Percentiles rank a stretch among this genome's conserved stretches.
Evolutionary conservation across 345 rosid species (phyloP).

Genomic region (Salix purpurea): DNA sequence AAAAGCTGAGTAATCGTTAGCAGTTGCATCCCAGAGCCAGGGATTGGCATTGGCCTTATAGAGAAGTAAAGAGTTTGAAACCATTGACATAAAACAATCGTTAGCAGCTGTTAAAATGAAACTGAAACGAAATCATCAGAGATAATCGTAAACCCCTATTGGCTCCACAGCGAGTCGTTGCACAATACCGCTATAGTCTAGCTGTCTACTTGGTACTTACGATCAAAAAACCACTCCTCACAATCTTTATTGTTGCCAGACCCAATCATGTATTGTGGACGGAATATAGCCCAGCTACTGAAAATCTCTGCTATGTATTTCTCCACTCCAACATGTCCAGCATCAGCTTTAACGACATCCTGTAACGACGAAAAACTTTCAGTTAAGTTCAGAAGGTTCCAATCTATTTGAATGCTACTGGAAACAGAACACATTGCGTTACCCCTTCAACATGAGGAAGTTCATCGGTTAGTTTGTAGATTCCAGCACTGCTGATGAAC

Average conservation of each 20-base stretch:
- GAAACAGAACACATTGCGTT: not conserved
- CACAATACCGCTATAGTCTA: not conserved
- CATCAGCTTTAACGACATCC: conserved; percentile 81
- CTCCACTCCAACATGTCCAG: conserved; percentile 88
- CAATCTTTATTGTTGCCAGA: conserved; percentile 98
- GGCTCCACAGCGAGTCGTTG: not conserved
- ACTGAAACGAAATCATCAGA: not conserved
- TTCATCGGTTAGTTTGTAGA: conserved; percentile 78
- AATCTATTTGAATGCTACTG: not conserved
- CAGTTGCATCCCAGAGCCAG: conserved; percentile 91
- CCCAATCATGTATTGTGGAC: conserved; percentile 95
- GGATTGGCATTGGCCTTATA: conserved; percentile 72
- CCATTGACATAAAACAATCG: not conserved
- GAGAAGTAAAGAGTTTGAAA: not conserved
- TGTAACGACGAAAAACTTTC: conserved; percentile 23
- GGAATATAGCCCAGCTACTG: conserved; percentile 63
- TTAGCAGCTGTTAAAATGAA: not conserved
- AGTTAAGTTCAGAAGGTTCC: not conserved
- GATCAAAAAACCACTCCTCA: conserved; percentile 98
- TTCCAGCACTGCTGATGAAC: conserved; percentile 93
- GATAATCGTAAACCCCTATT: not conserved
- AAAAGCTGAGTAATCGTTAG: too few species aligned
- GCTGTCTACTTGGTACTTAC: conserved; percentile 36
- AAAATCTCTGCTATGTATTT: conserved; percentile 64
- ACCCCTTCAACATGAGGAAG: conserved; percentile 98